phyloP scores from a whole-genome alignment of 2,329 filamentous ascomycete species.

The Cytospora paraplurivora region DNA sequence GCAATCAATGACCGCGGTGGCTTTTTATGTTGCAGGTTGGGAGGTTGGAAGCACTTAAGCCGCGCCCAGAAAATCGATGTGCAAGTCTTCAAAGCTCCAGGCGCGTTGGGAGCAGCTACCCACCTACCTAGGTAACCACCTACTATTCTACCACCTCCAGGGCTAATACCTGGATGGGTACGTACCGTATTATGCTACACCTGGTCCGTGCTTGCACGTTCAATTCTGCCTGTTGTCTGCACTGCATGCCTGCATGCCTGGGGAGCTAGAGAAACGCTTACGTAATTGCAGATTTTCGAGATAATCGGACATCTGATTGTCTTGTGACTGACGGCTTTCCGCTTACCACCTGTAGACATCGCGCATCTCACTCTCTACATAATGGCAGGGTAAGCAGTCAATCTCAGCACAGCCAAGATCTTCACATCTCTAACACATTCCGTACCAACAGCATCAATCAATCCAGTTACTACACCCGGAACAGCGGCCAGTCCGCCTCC shows the following conservation, averaged over 20 bases:
- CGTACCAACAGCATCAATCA: slow-evolving; percentile 44
- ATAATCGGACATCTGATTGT: slow-evolving; percentile 26
- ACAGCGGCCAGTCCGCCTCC: slow-evolving; percentile 82
- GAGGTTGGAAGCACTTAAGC: slow-evolving; percentile 1
- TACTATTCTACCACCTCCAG: too few species aligned
- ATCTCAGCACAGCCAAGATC: neutral
- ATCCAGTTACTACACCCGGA: slow-evolving; percentile 86
- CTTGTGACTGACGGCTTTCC: neutral
- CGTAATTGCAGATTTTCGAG: slow-evolving; percentile 18
- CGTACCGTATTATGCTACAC: neutral
- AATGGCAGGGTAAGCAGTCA: too few species aligned
- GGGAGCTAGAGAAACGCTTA: slow-evolving; percentile 12
- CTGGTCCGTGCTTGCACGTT: slow-evolving; percentile 3
- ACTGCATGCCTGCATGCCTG: neutral
- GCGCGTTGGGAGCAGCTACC: slow-evolving; percentile 12
- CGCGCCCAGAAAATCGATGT: neutral
- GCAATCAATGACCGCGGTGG: neutral
- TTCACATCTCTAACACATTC: too few species aligned
- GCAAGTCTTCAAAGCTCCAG: slow-evolving; percentile 1
- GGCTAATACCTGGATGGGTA: neutral
- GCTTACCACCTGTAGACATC: neutral
- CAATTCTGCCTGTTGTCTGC: slow-evolving; percentile 1
- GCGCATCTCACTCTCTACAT: neutral
- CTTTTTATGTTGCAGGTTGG: neutral
- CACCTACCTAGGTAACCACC: neutral